Evolutionary conservation across 768 basidiomycete genomes (phyloP).

Genomic region (Mycena indigotica): DNA sequence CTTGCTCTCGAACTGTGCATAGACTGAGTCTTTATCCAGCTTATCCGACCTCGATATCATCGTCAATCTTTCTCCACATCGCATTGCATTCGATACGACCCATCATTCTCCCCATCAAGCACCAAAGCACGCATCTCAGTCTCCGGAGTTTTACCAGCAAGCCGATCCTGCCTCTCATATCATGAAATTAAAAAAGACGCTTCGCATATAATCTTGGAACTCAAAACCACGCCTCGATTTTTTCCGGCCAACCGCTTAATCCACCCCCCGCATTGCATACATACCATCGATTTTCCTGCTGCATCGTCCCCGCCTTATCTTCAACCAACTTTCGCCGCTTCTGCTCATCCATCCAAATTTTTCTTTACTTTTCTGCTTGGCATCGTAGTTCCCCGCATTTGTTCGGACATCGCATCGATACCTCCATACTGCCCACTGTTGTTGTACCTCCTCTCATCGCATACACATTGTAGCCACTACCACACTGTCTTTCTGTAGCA

Average conservation of each 20-base stretch:
- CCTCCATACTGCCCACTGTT: too few species aligned
- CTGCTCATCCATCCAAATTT: not conserved
- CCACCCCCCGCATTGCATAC: not conserved
- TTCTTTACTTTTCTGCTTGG: too few species aligned
- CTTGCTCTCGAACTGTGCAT: slow-evolving; percentile 12
- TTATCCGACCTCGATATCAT: slow-evolving; percentile 13
- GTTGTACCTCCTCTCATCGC: too few species aligned
- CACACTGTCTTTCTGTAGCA: too few species aligned
- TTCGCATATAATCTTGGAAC: too few species aligned
- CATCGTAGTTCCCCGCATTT: too few species aligned
- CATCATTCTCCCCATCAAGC: too few species aligned
- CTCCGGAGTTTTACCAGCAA: not conserved
- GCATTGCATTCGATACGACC: not conserved
- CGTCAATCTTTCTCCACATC: not conserved
- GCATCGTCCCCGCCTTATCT: too few species aligned
- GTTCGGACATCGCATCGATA: too few species aligned
- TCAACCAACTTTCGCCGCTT: not conserved
- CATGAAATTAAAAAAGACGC: not conserved
- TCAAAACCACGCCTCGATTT: too few species aligned
- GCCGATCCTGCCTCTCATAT: not conserved
- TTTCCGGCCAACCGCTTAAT: not conserved
- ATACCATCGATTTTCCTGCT: not conserved
- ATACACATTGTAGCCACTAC: too few species aligned
- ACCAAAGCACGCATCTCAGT: not conserved
- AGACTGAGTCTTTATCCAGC: not conserved